Conservation (phyloP, 768 basidiomycete genomes). For the Rhodotorula kratochvilovae region DNA sequence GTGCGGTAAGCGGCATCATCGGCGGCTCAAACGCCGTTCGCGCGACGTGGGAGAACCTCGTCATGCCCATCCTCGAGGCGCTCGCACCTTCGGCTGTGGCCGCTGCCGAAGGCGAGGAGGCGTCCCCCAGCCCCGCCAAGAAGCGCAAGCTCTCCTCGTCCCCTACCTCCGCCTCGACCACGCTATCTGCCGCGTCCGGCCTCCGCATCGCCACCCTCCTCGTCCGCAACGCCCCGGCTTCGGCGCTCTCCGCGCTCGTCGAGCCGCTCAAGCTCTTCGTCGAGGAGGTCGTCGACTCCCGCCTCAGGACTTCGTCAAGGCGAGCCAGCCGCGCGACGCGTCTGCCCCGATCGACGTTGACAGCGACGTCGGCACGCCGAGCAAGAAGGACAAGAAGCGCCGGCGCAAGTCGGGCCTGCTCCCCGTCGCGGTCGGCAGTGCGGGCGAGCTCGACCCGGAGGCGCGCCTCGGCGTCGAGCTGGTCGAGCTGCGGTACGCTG, state of each 20-base stretch:
- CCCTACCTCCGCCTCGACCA: accelerated
- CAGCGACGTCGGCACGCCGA: not conserved
- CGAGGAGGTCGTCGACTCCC: constrained; percentile 11
- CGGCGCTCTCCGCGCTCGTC: constrained; percentile 1
- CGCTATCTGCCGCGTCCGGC: not conserved
- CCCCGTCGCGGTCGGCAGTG: no score
- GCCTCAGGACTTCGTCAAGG: constrained; percentile 10
- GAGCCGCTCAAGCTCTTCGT: constrained; percentile 1
- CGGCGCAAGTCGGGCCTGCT: not conserved
- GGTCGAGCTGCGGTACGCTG: constrained; percentile 16
- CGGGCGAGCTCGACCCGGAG: not conserved
- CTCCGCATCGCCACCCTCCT: constrained; percentile 11
- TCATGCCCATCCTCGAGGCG: not conserved
- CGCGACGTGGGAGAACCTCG: constrained; percentile 10
- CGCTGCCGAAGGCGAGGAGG: not conserved
- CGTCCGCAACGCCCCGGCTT: not conserved
- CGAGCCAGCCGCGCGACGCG: not conserved
- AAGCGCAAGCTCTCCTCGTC: constrained; percentile 19
- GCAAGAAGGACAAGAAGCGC: constrained; percentile 11
- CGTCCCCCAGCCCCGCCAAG: constrained; percentile 21
- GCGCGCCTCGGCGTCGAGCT: constrained; percentile 17
- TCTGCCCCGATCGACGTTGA: not conserved
- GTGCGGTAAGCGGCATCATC: constrained; percentile 2
- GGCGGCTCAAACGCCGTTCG: not conserved
- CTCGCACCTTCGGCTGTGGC: not conserved